Base-by-base conservation (phyloP, 345 rosid genomes). In the Camelina neglecta region DNA sequence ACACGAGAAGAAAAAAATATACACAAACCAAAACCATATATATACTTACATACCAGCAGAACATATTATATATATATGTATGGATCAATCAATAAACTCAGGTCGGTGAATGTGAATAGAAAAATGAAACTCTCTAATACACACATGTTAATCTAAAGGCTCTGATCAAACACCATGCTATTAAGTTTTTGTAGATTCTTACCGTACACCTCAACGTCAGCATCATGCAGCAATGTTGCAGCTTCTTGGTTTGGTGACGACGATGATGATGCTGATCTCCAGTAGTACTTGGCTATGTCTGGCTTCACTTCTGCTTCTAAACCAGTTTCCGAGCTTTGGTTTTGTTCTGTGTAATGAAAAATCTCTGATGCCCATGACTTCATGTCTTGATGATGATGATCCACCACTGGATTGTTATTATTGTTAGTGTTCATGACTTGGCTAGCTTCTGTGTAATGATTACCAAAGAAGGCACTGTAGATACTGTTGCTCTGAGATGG, bases 291-390 rank as follows among this genome's bases (percentile, higher is more conserved):
- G 45, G 69, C 41, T 44, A 73, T 67, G 47, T 73, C 81, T 67
- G 81, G 81, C 69, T 78, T 78, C 65, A 78, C 81, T 61, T 78
- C 78, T 66, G 77, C 53, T 65, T 72, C 69, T 44, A 78, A 67
- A 29, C 69, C 63, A 66, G 57, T 60, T 33, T 77, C 76, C 38
- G 68, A 38, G 56, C 63, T 75, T 75, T 60, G 79, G 74, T 58
- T 65, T 4, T 38, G 67, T 24, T 67, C 73, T 58, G 76, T 59
- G 69, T 78, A 78, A 3, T 67, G 77, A 60, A 73, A 77, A 53
- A 67, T 60, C 48, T 78, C 74, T 45, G 65, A 73, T 53, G 59
- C 54, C 81, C 78, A 78, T 57, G 81, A 31, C 74, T 73, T 78
- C 64, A 72, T 67, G 64, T 53, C 74, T 58, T 76, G 60, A 51